Percentiles rank a stretch among this genome's conserved stretches.
These are phyloP conservation scores for Myxozyma mucilagina DNA, from an alignment of 805 yeast species.

Conservation along the genomic window DNA sequence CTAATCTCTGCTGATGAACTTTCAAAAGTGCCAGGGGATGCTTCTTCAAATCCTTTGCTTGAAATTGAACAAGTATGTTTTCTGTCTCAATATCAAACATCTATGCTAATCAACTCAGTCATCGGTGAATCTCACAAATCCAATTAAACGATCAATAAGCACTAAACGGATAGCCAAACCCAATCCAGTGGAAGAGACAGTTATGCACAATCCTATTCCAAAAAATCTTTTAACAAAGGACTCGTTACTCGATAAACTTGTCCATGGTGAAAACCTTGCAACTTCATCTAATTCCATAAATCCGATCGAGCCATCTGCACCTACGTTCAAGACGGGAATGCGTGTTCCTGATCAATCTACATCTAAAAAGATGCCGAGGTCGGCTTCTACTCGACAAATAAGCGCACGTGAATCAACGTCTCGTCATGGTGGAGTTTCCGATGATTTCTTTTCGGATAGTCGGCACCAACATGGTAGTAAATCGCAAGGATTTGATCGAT, in stretches of 20 bases:
- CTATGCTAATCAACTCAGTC: neutral
- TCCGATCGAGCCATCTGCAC: neutral
- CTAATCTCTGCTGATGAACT: conserved; percentile 12
- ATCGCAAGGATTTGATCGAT: too few species aligned
- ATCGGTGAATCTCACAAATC: conserved; percentile 8
- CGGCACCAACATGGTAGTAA: too few species aligned
- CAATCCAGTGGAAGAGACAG: neutral
- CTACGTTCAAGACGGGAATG: neutral
- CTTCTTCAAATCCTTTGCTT: neutral
- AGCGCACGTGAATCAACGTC: too few species aligned
- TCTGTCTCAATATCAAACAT: neutral
- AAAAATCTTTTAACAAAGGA: conserved; percentile 19
- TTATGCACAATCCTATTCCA: conserved; percentile 7
- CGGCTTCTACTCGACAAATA: neutral
- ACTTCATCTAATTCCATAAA: neutral
- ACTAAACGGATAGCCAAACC: neutral
- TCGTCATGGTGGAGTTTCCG: too few species aligned
- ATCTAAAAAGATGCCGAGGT: neutral
- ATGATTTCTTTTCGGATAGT: too few species aligned
- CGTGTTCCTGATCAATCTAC: neutral
- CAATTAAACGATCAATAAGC: conserved; percentile 9
- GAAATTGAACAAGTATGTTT: conserved; percentile 15
- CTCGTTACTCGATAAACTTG: conserved; percentile 22
- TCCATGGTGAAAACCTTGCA: conserved; percentile 23
- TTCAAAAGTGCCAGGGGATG: conserved; percentile 3